Evolutionary conservation across 2,329 filamentous ascomycete genomes (phyloP).

Genomic region (Fusarium compactum): DNA sequence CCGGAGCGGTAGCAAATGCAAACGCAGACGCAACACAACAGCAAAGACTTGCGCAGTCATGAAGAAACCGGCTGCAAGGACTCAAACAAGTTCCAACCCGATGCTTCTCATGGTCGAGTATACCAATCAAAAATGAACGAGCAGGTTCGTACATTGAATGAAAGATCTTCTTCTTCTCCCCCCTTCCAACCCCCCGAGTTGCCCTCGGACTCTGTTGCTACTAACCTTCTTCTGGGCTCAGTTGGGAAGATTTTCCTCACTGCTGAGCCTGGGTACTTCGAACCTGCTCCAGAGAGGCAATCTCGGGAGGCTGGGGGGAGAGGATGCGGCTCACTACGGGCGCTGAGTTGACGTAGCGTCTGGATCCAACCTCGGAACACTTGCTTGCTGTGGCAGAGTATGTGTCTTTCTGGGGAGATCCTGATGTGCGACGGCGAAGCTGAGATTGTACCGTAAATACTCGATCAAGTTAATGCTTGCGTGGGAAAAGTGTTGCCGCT

Average conservation of each 20-base stretch:
- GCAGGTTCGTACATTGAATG: slow-evolving; percentile 60
- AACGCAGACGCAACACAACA: slow-evolving; percentile 49
- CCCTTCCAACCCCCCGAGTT: slow-evolving; percentile 41
- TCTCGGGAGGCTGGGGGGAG: slow-evolving; percentile 49
- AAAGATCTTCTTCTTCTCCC: slow-evolving; percentile 53
- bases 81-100: slow-evolving; percentile 6
- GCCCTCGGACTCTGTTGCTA: slow-evolving; percentile 45
- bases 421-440: slow-evolving; percentile 69
- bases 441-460: slow-evolving; percentile 95
- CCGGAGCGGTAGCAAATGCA: slow-evolving; percentile 72
- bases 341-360: slow-evolving; percentile 70
- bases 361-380: slow-evolving; percentile 64
- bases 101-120: slow-evolving; percentile 35
- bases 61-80: slow-evolving; percentile 19
- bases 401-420: slow-evolving; percentile 54
- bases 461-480: slow-evolving; percentile 99
- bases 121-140: slow-evolving; percentile 43
- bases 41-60: slow-evolving; percentile 22
- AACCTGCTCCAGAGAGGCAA: slow-evolving; percentile 45
- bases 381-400: not conserved
- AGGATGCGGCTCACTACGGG: slow-evolving; percentile 85
- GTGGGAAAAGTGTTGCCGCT: slow-evolving; percentile 98
- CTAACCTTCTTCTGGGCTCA: slow-evolving; percentile 39
- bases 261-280: slow-evolving; percentile 15
- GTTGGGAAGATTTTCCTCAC: not conserved